A percentile compares a stretch with the other conserved stretches of the same genome.
phyloP scores from a whole-genome alignment of 768 basidiomycete genomes.

The Tylopilus subfusipes region DNA sequence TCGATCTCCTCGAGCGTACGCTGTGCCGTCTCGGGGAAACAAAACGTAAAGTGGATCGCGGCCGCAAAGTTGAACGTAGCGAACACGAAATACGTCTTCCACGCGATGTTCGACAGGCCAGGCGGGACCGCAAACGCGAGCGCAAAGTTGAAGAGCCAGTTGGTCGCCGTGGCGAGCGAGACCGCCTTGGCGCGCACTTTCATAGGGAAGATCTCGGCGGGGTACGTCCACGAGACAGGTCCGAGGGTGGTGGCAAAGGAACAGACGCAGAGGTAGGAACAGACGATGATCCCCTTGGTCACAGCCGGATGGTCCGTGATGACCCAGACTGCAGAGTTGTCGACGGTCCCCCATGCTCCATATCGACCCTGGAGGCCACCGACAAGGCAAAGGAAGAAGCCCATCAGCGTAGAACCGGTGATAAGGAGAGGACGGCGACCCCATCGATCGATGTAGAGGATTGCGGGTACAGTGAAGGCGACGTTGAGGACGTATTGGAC shows the following conservation, averaged over 20 bases:
- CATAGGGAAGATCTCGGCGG: conserved; percentile 67
- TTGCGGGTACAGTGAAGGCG: conserved; percentile 41
- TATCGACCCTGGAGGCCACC: conserved; percentile 69
- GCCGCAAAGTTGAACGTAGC: conserved; percentile 73
- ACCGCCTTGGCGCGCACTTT: conserved; percentile 64
- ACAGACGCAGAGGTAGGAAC: conserved; percentile 75
- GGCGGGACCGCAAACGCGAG: conserved; percentile 77
- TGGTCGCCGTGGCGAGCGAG: conserved; percentile 40
- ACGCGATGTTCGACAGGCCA: conserved; percentile 60
- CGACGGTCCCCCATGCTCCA: conserved; percentile 57
- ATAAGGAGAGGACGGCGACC: conserved; percentile 76
- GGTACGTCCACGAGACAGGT: conserved; percentile 74
- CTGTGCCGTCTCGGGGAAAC: conserved; percentile 76
- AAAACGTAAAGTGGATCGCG: conserved; percentile 69
- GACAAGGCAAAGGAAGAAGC: conserved; percentile 73
- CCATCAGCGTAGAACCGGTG: conserved; percentile 62
- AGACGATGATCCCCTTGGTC: conserved; percentile 72
- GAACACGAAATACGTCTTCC: conserved; percentile 77
- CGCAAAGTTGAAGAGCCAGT: conserved; percentile 72
- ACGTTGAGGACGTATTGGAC: conserved; percentile 53
- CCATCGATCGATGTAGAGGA: conserved; percentile 72
- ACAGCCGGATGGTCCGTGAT: conserved; percentile 51
- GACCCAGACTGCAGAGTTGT: conserved; percentile 51
- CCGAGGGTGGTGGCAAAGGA: conserved; percentile 73
- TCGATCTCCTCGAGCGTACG: conserved; percentile 77